Evolutionary conservation across 495 filamentous ascomycete species (phyloP), one percentile per base, ranked within the genome.

Genomic region (Trypethelium eluteriae): DNA sequence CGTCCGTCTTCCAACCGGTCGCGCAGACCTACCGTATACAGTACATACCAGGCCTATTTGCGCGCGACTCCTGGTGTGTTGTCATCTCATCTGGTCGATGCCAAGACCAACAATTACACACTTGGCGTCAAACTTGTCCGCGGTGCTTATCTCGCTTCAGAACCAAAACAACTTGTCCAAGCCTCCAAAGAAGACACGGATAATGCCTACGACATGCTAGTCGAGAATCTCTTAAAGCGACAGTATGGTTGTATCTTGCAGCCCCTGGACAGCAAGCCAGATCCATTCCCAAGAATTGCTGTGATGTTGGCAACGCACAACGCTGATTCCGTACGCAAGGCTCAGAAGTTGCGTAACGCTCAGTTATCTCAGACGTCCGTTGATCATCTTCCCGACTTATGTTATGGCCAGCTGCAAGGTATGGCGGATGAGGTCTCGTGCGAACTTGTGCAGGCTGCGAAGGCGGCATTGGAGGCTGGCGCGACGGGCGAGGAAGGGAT

Each of bases 381-480:
- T 6, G 76, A 83, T 67, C 39, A 74, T 35, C 77, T 74, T 44
- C 77, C 84, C 3, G 83, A 89, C 34, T 80, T 96, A 16, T 85
- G 85, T 38, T 96, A 92, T 76, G 93, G 90, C 5, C 94, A 98
- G 77, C 83, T 98, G 6, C 89, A 93, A 81, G 94, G 94, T 32
- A 97, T 97, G 94, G 94, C 94, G 16, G 94, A 98, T 68, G 94
- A 98, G 72, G 86, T 98, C 32, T 91, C 87, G 76, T 89, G 90
- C 69, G 88, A 90, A 71, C 78, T 97, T 16, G 83, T 96, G 35
- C 75, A 85, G 67, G 83, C 82, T 3, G 77, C 81, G 67, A 64
- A 71, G 68, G 36, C 53, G 32, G 67, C 64, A 6, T 46, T 46
- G 39, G 59, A 53, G 53, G 66, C 41, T 41, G 71, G 68, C 25